Conservation (phyloP, 1,284 basidiomycete genomes). For the Cystobasidium slooffiae region DNA sequence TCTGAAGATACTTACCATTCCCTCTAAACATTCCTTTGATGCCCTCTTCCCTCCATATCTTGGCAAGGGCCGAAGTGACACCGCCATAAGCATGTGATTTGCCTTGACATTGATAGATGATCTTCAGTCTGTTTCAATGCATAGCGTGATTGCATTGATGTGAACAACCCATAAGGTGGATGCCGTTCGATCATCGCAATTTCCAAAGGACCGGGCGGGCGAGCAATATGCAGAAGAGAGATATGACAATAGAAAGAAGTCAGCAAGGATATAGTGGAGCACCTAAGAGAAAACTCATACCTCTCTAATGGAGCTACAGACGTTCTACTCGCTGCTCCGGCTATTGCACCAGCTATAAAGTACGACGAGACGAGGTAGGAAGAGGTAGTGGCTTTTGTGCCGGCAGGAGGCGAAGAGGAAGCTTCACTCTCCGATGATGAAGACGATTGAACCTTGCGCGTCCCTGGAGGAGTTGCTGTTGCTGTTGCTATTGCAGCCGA, state of each 20-base stretch:
- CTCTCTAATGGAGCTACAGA: slow-evolving; percentile 51
- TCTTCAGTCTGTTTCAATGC: slow-evolving; percentile 48
- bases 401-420: slow-evolving; percentile 6
- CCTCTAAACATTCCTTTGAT: slow-evolving; percentile 47
- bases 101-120: slow-evolving; percentile 51
- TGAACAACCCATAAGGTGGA: background rate
- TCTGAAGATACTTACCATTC: slow-evolving; percentile 10
- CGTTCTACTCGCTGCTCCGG: slow-evolving; percentile 51
- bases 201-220: slow-evolving; percentile 1
- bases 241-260: background rate
- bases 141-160: background rate
- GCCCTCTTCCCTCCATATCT: slow-evolving; percentile 54
- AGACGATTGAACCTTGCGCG: background rate
- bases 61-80: slow-evolving; percentile 47
- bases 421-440: background rate
- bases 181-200: background rate
- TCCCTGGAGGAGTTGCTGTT: slow-evolving; percentile 23
- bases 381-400: slow-evolving; percentile 10
- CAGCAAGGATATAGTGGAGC: background rate
- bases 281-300: background rate
- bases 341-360: slow-evolving; percentile 50
- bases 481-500: slow-evolving; percentile 27
- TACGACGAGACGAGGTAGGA: slow-evolving; percentile 44
- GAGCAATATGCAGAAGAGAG: background rate
- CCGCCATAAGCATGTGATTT: slow-evolving; percentile 52